A percentile compares a stretch with the other conserved stretches of the same genome.
Evolutionary conservation across 768 basidiomycete genomes (phyloP).

Genomic region (Rhodosporidiobolus sp.): DNA sequence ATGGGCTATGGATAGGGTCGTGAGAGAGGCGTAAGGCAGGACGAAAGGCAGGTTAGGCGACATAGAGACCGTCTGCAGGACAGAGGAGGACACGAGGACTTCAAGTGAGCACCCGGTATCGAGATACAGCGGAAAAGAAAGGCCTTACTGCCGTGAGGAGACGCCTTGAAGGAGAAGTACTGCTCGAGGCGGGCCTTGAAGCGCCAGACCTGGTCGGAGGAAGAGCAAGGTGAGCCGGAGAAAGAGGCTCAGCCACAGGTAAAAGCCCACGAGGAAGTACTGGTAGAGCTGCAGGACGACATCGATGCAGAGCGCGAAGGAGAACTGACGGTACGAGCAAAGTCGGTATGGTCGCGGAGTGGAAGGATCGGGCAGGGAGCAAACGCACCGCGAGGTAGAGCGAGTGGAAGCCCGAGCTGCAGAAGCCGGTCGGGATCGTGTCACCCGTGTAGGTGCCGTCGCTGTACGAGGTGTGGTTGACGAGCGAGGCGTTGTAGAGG

Average conservation of each 20-base stretch:
- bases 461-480: background rate
- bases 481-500: slow-evolving; percentile 23
- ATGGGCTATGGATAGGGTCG: too few relatives aligned
- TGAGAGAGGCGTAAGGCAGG: background rate
- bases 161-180: slow-evolving; percentile 9
- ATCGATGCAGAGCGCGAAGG: slow-evolving; percentile 26
- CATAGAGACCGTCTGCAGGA: background rate
- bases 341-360: background rate
- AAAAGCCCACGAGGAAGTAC: slow-evolving; percentile 17
- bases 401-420: slow-evolving; percentile 29
- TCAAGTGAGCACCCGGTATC: background rate
- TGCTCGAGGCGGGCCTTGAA: slow-evolving; percentile 24
- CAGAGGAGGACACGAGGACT: too few relatives aligned
- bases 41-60: background rate
- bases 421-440: slow-evolving; percentile 21
- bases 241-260: background rate
- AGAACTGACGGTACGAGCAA: slow-evolving; percentile 2
- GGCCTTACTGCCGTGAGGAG: background rate
- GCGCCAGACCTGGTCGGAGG: slow-evolving; percentile 20
- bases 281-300: slow-evolving; percentile 22
- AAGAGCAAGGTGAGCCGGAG: background rate
- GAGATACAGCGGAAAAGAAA: too few relatives aligned
- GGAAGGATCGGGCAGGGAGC: background rate
- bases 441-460: background rate
- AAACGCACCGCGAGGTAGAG: slow-evolving; percentile 28